Conservation (phyloP, 2,329 filamentous ascomycete genomes). For the Scedosporium apiospermum region DNA sequence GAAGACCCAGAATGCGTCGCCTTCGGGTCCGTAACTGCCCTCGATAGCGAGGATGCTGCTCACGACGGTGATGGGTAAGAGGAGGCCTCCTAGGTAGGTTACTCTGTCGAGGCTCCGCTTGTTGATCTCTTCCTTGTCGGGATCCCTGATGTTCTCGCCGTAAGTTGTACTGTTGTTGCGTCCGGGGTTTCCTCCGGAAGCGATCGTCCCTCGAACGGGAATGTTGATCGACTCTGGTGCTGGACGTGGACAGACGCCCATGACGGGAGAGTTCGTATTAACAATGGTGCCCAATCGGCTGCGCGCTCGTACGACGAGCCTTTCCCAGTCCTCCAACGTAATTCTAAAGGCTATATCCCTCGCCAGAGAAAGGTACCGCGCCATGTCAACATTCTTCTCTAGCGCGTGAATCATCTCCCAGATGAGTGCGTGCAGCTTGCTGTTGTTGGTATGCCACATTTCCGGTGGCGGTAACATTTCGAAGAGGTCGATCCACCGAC, state of each 20-base stretch:
- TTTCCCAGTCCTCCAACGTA: too few species aligned
- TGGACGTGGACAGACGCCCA: too few species aligned
- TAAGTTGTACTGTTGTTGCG: too few species aligned
- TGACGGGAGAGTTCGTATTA: too few species aligned
- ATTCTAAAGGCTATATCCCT: too few species aligned
- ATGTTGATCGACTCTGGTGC: too few species aligned
- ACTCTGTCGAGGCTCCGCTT: slow-evolving; percentile 25
- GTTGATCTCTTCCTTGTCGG: not conserved
- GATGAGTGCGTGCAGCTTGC: not conserved
- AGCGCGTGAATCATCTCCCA: not conserved
- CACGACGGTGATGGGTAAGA: slow-evolving; percentile 38
- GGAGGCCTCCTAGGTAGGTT: slow-evolving; percentile 37
- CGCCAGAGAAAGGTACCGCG: too few species aligned
- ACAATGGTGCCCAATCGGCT: too few species aligned
- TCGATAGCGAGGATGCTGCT: slow-evolving; percentile 38
- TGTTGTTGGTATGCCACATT: not conserved
- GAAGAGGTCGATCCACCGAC: slow-evolving; percentile 1
- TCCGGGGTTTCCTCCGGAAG: too few species aligned
- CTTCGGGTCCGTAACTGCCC: slow-evolving; percentile 31
- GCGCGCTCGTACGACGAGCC: too few species aligned
- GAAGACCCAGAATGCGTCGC: slow-evolving; percentile 35
- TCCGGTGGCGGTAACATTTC: not conserved
- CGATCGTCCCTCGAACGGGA: too few species aligned
- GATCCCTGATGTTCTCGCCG: not conserved
- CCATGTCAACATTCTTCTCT: not conserved